Conservation (phyloP, 192 early-diverging fungal genomes). For the Allomyces macrogynus region DNA sequence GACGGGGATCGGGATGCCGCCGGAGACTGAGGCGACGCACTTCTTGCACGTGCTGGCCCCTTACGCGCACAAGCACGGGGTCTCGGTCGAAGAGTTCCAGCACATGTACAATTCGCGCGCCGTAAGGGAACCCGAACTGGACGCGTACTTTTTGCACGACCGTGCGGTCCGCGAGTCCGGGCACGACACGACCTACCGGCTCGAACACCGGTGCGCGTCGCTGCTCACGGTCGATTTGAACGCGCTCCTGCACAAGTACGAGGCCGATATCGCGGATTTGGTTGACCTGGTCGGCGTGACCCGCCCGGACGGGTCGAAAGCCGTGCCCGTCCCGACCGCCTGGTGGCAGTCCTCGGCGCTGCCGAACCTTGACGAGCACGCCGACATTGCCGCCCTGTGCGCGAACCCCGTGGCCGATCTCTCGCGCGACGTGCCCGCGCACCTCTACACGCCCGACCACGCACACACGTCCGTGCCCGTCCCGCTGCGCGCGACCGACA, state of each 20-base stretch:
- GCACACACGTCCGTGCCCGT: slow-evolving; percentile 8
- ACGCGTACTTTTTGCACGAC: slow-evolving; percentile 93
- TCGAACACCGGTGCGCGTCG: slow-evolving; percentile 74
- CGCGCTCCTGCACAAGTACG: slow-evolving; percentile 85
- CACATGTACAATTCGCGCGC: slow-evolving; percentile 41
- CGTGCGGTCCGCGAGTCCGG: slow-evolving; percentile 92
- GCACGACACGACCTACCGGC: slow-evolving; percentile 88
- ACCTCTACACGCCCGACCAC: slow-evolving; percentile 10
- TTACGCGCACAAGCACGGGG: slow-evolving; percentile 41
- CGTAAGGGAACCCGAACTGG: slow-evolving; percentile 60
- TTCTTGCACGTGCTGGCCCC: slow-evolving; percentile 73
- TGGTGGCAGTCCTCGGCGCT: slow-evolving; percentile 3
- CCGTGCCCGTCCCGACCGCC: not conserved
- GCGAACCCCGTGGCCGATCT: slow-evolving; percentile 12
- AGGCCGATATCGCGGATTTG: slow-evolving; percentile 63
- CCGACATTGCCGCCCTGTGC: slow-evolving; percentile 15
- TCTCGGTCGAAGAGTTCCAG: slow-evolving; percentile 54
- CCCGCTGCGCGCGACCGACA: not conserved
- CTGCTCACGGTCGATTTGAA: slow-evolving; percentile 89
- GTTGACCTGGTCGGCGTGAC: slow-evolving; percentile 16
- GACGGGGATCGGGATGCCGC: slow-evolving; percentile 85
- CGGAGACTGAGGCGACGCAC: slow-evolving; percentile 85
- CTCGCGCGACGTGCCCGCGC: slow-evolving; percentile 2
- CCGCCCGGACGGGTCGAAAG: not conserved
- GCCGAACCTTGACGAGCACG: slow-evolving; percentile 30